Conservation (phyloP, 805 yeast genomes). For the Candida silvicultrix region DNA sequence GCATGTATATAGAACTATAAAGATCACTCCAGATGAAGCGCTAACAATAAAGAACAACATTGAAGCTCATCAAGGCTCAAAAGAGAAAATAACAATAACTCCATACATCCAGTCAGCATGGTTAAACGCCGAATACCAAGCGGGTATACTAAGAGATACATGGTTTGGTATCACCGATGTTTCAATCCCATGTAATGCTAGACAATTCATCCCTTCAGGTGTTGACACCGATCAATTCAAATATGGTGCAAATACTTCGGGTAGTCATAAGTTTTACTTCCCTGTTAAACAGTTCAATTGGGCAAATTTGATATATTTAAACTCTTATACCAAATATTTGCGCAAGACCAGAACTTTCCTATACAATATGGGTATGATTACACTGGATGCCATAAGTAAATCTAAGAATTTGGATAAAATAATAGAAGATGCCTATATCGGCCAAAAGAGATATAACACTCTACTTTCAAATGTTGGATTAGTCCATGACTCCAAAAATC, state of each 20-base stretch:
- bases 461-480: slow-evolving; percentile 17
- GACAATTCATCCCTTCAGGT: slow-evolving; percentile 8
- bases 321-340: slow-evolving; percentile 5
- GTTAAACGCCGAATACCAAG: slow-evolving; percentile 11
- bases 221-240: slow-evolving; percentile 6
- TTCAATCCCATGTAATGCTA: slow-evolving; percentile 15
- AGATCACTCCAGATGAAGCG: slow-evolving; percentile 4
- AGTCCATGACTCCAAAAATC: not conserved
- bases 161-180: slow-evolving; percentile 9
- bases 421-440: slow-evolving; percentile 4
- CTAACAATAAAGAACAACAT: not conserved
- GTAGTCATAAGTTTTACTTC: slow-evolving; percentile 10
- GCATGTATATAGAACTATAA: slow-evolving; percentile 7
- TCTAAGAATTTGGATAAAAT: slow-evolving; percentile 11
- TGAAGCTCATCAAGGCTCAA: not conserved
- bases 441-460: slow-evolving; percentile 8
- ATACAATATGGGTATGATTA: slow-evolving; percentile 15
- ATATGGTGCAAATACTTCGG: slow-evolving; percentile 16
- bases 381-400: slow-evolving; percentile 2
- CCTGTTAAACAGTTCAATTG: slow-evolving; percentile 5
- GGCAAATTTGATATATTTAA: slow-evolving; percentile 3
- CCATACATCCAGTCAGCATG: slow-evolving; percentile 15
- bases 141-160: not conserved
- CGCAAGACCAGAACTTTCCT: slow-evolving; percentile 3
- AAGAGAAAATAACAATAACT: slow-evolving; percentile 10